Evolutionary conservation across 768 basidiomycete genomes (phyloP).

Genomic region (Antrodiella citrinella): DNA sequence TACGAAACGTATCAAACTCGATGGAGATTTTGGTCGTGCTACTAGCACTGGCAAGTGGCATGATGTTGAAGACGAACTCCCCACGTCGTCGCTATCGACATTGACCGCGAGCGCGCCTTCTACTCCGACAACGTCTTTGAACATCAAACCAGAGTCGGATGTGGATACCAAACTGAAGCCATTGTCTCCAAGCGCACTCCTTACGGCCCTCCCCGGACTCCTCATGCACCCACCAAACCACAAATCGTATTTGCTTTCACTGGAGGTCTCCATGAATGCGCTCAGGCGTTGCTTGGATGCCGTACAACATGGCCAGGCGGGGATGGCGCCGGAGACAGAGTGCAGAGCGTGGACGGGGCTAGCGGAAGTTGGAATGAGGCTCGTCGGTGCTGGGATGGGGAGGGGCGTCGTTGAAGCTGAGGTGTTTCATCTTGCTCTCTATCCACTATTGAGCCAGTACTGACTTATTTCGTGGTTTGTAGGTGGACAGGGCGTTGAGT

Average conservation of each 20-base stretch:
- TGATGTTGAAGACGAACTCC: no score
- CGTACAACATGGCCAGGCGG: conserved; percentile 31
- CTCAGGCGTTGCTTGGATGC: conserved; percentile 52
- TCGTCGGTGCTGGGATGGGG: conserved; percentile 40
- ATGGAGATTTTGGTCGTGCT: no score
- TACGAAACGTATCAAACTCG: no score
- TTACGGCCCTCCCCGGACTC: conserved; percentile 54
- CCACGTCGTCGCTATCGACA: no score
- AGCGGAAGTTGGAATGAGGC: conserved; percentile 59
- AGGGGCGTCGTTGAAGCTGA: conserved; percentile 48
- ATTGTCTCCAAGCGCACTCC: conserved; percentile 24
- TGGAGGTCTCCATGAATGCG: conserved; percentile 48
- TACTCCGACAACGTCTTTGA: no score
- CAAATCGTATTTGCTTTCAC: conserved; percentile 41
- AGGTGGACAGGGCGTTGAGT: conserved; percentile 57
- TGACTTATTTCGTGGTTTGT: no score
- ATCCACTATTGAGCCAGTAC: no score
- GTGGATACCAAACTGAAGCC: neutral
- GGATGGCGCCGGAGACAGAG: conserved; percentile 50
- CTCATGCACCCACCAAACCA: conserved; percentile 62
- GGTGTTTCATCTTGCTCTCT: conserved; percentile 29
- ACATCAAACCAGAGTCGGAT: no score
- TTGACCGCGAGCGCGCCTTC: no score
- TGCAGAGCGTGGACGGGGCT: conserved; percentile 65
- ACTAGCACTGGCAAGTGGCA: no score